Evolutionary conservation across 2,329 filamentous ascomycete species (phyloP).

Genomic region (Colletotrichum graminicola): DNA sequence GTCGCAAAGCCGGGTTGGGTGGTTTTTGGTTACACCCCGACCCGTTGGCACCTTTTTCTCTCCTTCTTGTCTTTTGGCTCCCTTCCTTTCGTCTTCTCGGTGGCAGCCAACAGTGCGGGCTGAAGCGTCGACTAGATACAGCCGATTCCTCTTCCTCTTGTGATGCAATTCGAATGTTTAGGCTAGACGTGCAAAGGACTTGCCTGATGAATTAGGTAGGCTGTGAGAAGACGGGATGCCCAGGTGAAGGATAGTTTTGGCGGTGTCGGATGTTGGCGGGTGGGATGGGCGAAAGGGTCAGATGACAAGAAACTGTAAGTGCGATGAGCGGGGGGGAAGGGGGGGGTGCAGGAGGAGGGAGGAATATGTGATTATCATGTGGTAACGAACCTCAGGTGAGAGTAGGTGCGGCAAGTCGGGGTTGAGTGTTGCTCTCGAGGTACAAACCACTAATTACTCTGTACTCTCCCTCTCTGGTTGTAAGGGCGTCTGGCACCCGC

Average conservation of each 20-base stretch:
- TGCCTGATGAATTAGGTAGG: slow-evolving; percentile 39
- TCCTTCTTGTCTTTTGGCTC: not conserved
- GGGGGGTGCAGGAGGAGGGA: not conserved
- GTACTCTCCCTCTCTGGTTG: not conserved
- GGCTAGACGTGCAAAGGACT: not conserved
- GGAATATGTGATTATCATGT: slow-evolving; percentile 37
- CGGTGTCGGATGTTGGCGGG: slow-evolving; percentile 38
- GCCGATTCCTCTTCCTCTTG: not conserved
- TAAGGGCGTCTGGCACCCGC: slow-evolving; percentile 9
- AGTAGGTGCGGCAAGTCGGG: slow-evolving; percentile 1
- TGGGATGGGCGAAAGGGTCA: slow-evolving; percentile 39
- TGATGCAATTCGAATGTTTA: slow-evolving; percentile 3
- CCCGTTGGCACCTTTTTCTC: slow-evolving; percentile 2
- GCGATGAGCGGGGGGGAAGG: slow-evolving; percentile 13
- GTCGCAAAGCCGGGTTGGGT: slow-evolving; percentile 8
- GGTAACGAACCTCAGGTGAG: slow-evolving; percentile 36
- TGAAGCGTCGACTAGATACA: not conserved
- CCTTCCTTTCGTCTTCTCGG: not conserved
- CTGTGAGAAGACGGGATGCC: slow-evolving; percentile 4
- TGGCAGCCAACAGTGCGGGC: not conserved
- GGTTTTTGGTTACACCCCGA: slow-evolving; percentile 28
- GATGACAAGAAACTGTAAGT: slow-evolving; percentile 42
- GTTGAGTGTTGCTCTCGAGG: slow-evolving; percentile 32
- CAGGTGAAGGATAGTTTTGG: slow-evolving; percentile 30
- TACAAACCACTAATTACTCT: slow-evolving; percentile 9